Base-by-base conservation (phyloP, 108 stramenopile species). In the Bacterosira constricta region DNA sequence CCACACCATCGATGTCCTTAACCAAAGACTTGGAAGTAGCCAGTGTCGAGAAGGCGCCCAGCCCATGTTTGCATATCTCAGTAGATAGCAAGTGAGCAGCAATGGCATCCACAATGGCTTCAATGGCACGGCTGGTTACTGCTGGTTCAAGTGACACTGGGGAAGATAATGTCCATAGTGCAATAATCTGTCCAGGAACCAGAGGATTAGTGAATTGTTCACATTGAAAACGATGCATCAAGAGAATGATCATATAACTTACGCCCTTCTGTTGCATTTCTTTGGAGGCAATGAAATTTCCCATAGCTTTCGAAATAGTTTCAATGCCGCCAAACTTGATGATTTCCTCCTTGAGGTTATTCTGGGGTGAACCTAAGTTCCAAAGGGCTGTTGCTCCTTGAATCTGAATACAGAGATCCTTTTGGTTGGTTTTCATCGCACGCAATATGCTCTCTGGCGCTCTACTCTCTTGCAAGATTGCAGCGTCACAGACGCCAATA, bases 401-500 rank as follows among this genome's bases (percentile, higher is more conserved):
- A 1, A 69, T 21, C 36, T 69, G 68, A 31, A 69, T 20, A 21
- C 3, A 29, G 6, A 69, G 45, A 47, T 46, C 45, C 46, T 58
- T 45, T 2, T 9, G 21, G 34, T 34, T 25, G 5, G 1, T 15
- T 1, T 37, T 4, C 68, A 69, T 58, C 4, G 56, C 31, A 10
- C 36, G 32, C 30, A 69, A 10, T 7, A 58, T 58, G 23, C 45
- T 42, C 15, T 47, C 47, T 42, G 68, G 11, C n/a, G 47, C 53
- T 36, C 58, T 36, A 34, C 34, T 58, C 20, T 12, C 15, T 4
- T 27, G n/a, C 4, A 73, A 46, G 38, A 73, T 38, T 27, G 64
- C 72, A 4, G 65, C 27, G 38, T 73, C 72, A 10, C 52, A 36
- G 2, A 63, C 72, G 47, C 72, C 65, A n/a, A 73, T 47, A 17